phyloP scores from a whole-genome alignment of 2,329 filamentous ascomycete genomes.

The Dactylellina cionopaga region DNA sequence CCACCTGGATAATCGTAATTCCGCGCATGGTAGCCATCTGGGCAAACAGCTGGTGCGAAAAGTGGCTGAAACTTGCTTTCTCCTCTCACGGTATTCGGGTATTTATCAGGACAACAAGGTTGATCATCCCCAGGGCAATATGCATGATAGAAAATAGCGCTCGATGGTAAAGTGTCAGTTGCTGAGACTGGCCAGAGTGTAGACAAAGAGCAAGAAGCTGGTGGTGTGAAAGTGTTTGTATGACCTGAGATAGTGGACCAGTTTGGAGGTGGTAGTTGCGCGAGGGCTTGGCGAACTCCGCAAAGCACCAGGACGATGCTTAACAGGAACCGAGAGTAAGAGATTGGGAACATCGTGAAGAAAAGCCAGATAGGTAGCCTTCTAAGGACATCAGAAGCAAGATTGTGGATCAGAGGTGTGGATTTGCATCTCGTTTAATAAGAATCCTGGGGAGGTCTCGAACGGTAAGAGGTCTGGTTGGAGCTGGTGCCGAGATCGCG shows the following conservation, averaged over 20 bases:
- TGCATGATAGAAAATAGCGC: neutral
- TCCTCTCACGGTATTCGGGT: neutral
- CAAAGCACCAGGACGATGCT: neutral
- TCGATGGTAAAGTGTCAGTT: neutral
- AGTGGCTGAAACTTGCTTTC: neutral
- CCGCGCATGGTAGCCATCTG: neutral
- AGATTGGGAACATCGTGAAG: neutral
- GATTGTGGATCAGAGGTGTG: neutral
- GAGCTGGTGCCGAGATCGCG: constrained; percentile 1
- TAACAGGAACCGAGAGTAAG: neutral
- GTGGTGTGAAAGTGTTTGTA: neutral
- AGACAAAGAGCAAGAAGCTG: neutral
- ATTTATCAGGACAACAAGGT: constrained; percentile 15
- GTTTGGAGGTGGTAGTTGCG: neutral
- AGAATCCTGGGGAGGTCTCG: neutral
- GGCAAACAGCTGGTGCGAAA: constrained; percentile 2
- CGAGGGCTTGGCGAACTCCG: constrained; percentile 12
- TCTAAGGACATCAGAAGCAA: too few relatives aligned
- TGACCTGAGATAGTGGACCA: neutral
- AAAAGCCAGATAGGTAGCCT: neutral
- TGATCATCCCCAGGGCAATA: neutral
- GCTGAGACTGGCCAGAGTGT: neutral
- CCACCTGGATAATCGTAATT: neutral
- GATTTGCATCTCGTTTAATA: neutral
- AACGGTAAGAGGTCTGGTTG: neutral